Evolutionary conservation across 257 asterid genomes (phyloP).

Genomic region (Verbena officinalis): DNA sequence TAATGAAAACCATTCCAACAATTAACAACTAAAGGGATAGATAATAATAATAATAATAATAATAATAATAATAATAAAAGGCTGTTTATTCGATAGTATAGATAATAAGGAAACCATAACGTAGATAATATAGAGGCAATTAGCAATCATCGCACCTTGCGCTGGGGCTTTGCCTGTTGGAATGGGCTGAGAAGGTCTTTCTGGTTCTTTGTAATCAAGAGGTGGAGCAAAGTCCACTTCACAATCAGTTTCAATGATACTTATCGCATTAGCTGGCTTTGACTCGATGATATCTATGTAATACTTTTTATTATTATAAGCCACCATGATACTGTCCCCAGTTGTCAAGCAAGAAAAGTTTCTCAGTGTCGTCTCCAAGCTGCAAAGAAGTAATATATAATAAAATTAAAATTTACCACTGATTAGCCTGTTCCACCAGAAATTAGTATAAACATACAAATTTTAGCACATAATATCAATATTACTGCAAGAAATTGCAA

Average conservation of each 20-base stretch:
- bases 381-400: constrained; percentile 38
- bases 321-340: constrained; percentile 99
- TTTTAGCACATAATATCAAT: neutral
- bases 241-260: constrained; percentile 95
- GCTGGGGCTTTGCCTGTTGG: constrained; percentile 65
- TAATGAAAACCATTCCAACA: too few relatives aligned
- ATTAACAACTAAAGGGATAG: too few relatives aligned
- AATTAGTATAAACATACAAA: constrained; percentile 4
- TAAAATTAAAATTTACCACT: constrained; percentile 17
- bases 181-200: constrained; percentile 51
- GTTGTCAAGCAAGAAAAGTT: constrained; percentile 95
- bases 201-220: constrained; percentile 96
- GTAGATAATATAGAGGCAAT: neutral
- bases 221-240: constrained; percentile 99
- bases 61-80: too few relatives aligned
- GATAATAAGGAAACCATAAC: neutral
- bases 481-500: neutral
- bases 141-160: constrained; percentile 46
- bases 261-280: constrained; percentile 92
- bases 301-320: constrained; percentile 89
- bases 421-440: constrained; percentile 1
- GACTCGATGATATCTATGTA: constrained; percentile 95
- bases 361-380: constrained; percentile 95
- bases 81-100: too few relatives aligned
- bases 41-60: neutral